Conservation (phyloP, 306 rosid species). For the Amphicarpaea edgeworthii region DNA sequence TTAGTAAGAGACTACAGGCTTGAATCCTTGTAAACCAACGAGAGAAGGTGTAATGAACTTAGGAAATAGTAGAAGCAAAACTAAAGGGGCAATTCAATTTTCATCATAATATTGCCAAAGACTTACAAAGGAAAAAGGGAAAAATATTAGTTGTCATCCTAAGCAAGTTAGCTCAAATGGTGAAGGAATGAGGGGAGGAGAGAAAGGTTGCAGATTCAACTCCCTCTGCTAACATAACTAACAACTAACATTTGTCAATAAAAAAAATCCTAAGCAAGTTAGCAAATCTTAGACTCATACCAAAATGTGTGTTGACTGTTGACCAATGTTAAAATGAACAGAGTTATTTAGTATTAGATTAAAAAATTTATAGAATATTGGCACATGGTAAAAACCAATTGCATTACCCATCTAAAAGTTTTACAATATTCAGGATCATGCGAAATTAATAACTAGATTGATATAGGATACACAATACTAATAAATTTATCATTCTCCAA, state of each 20-base stretch:
- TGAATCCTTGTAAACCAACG: conserved; percentile 2
- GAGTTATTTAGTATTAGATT: conserved; percentile 1
- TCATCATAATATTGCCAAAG: conserved; percentile 19
- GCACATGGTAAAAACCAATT: background rate
- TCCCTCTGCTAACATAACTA: too few relatives aligned
- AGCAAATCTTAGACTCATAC: background rate
- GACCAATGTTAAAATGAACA: conserved; percentile 9
- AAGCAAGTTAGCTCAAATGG: conserved; percentile 11
- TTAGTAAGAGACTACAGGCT: background rate
- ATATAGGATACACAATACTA: conserved; percentile 33
- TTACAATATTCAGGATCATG: conserved; percentile 34
- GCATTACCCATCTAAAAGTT: conserved; percentile 23
- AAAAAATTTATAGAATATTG: background rate
- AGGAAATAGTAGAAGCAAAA: conserved; percentile 13
- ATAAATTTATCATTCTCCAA: conserved; percentile 30
- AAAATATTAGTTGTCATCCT: background rate
- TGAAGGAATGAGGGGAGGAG: too few relatives aligned
- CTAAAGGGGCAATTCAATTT: conserved; percentile 9
- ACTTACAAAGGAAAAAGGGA: background rate
- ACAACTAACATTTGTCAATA: too few relatives aligned
- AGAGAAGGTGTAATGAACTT: conserved; percentile 6
- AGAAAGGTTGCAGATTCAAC: too few relatives aligned
- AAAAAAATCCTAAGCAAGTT: conserved; percentile 20
- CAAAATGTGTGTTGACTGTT: conserved; percentile 1
- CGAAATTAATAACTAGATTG: conserved; percentile 33